Evolutionary conservation across 106 monocot genomes (phyloP), one percentile per base, ranked within the genome.

Genomic region (Gastrodia elata): DNA sequence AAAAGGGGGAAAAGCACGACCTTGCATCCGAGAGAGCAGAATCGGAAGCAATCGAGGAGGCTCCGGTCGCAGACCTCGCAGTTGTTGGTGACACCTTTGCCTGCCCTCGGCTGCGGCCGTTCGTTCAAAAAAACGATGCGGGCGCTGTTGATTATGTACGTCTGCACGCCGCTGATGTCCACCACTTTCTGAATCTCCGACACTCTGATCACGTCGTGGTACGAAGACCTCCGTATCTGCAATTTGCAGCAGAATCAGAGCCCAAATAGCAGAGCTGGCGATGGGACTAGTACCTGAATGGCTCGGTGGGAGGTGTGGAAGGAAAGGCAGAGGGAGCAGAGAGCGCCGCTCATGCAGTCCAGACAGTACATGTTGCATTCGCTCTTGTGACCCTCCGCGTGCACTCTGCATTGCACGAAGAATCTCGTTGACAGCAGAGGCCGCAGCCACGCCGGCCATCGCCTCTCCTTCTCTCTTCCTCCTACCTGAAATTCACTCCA

Each of bases 351-450:
- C 39, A 75, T 70, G 81, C 94, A 94, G 79, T 94, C 94, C 28
- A 94, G 79, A 65, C 94, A 94, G 83, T 87, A 94, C 91, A 91
- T 91, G 74, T 94, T 94, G 81, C 94, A 94, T 77, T 94, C 94
- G 76, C 91, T 88, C 83, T 91, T 88, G 83, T 89, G 94, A 6
- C 87, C 88, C 48, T 91, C 84, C 18, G 79, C 86, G 67, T 94
- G 94, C 55, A 73, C 73, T 71, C 87, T 87, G 87, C 94, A 94
- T 80, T 94, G 94, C 74, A 79, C 84, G 56, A 94, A 94, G 84
- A 94, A 94, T 56, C 72, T 76, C 20, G 91, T 80, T 42, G 76
- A 56, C 38, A 94, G 71, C 52, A 94, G 79, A 68, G 91, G 91
- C 58, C 73, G 81, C 39, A 94, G 81, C 94, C 94, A 94, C 9